phyloP scores from a whole-genome alignment of 2,329 filamentous ascomycete genomes.

The Cercospora sp. region DNA sequence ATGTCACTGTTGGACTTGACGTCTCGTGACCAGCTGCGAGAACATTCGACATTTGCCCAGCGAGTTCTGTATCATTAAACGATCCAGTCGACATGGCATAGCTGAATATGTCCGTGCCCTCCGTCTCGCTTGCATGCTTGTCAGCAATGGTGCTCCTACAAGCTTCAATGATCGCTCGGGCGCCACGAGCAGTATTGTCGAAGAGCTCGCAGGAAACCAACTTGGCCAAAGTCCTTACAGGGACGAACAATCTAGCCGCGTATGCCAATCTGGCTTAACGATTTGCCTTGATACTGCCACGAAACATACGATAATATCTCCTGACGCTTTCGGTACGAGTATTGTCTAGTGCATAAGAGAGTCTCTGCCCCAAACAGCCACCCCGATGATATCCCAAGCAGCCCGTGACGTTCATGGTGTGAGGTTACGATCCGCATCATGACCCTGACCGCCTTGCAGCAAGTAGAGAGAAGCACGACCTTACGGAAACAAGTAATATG shows the following conservation, averaged over 20 bases:
- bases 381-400: conserved; percentile 18
- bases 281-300: background rate
- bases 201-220: conserved; percentile 1
- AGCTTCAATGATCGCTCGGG: background rate
- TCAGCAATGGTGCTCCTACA: background rate
- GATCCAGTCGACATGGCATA: background rate
- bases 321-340: background rate
- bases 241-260: background rate
- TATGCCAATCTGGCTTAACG: background rate
- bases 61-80: conserved; percentile 52
- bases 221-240: background rate
- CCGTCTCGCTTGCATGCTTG: background rate
- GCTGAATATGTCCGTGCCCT: conserved; percentile 5
- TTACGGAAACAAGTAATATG: too few relatives aligned
- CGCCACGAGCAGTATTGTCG: background rate
- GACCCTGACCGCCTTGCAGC: background rate
- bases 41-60: conserved; percentile 57
- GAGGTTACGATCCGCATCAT: background rate
- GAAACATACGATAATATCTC: conserved; percentile 12
- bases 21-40: conserved; percentile 67
- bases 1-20: conserved; percentile 69
- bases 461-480: background rate
- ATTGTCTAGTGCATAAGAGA: conserved; percentile 13
- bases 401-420: conserved; percentile 5
- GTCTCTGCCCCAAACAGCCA: conserved; percentile 15